Evolutionary conservation across 2,329 filamentous ascomycete genomes (phyloP).

Genomic region (Anisogramma anomala): DNA sequence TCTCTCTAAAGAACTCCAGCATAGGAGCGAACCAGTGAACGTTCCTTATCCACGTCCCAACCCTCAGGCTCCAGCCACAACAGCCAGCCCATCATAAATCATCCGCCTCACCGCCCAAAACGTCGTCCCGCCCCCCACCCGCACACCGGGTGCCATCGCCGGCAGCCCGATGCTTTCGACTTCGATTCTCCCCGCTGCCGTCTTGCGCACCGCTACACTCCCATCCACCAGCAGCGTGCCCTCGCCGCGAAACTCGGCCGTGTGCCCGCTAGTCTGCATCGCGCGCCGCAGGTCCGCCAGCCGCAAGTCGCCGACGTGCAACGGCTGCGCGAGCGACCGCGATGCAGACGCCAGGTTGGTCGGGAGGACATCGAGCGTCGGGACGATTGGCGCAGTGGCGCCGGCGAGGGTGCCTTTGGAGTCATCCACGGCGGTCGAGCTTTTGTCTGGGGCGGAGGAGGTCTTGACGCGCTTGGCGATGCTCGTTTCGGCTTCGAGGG

Average conservation of each 20-base stretch:
- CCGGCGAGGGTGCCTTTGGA: constrained; percentile 14
- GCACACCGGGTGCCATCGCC: constrained; percentile 20
- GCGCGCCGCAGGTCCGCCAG: constrained; percentile 77
- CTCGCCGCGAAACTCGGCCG: constrained; percentile 85
- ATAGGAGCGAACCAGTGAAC: not conserved
- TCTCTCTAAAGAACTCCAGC: no score
- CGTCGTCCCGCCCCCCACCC: constrained; percentile 43
- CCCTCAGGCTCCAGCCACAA: constrained; percentile 65
- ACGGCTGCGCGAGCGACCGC: constrained; percentile 67
- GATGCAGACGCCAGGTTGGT: constrained; percentile 56
- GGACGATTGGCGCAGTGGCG: constrained; percentile 25
- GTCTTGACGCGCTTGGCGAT: constrained; percentile 40
- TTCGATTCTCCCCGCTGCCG: constrained; percentile 74
- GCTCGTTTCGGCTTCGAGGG: constrained; percentile 32
- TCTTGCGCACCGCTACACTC: constrained; percentile 78
- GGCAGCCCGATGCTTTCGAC: constrained; percentile 63
- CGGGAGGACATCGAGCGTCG: constrained; percentile 44
- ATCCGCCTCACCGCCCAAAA: constrained; percentile 82
- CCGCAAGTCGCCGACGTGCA: constrained; percentile 88
- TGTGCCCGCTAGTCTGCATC: constrained; percentile 72
- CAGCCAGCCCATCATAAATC: constrained; percentile 88
- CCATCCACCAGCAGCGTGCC: constrained; percentile 85
- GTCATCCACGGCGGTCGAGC: constrained; percentile 15
- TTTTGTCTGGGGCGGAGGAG: constrained; percentile 17
- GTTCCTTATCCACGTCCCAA: not conserved